phyloP scores from a whole-genome alignment of 2,329 filamentous ascomycete species.

The Fusarium sp. region DNA sequence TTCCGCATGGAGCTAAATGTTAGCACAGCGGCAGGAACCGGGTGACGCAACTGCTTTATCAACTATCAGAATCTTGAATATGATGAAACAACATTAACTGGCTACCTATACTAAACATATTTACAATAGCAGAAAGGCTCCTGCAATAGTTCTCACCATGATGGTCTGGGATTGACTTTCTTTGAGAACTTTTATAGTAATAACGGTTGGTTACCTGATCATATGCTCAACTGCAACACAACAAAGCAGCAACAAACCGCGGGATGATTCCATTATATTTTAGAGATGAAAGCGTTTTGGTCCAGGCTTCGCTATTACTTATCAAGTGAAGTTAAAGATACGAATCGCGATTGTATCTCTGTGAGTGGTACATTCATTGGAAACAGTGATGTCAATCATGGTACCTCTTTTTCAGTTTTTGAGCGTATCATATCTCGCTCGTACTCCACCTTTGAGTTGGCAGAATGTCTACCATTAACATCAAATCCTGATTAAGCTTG shows the following conservation, averaged over 20 bases:
- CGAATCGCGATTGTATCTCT: not conserved
- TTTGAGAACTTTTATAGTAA: not conserved
- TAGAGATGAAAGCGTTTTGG: not conserved
- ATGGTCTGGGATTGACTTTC: not conserved
- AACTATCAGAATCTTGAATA: not conserved
- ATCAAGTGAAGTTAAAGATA: not conserved
- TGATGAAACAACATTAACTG: not conserved
- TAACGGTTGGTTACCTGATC: not conserved
- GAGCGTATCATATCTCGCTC: not conserved
- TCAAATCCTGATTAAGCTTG: not conserved
- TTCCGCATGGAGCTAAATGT: constrained; percentile 39
- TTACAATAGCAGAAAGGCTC: not conserved
- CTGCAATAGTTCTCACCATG: not conserved
- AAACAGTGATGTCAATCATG: not conserved
- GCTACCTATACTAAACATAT: not conserved
- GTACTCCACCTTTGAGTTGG: not conserved
- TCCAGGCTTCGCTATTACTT: too few relatives aligned
- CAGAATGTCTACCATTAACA: not conserved
- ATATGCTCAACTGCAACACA: not conserved
- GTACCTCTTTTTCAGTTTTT: not conserved
- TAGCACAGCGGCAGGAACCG: constrained; percentile 52
- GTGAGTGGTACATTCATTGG: not conserved
- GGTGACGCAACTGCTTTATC: constrained; percentile 49
- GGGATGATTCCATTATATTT: not conserved
- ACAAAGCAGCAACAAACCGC: not conserved